Evolutionary conservation across 202 grass and related monocot genomes (phyloP).

Genomic region (Carex sylvatica): DNA sequence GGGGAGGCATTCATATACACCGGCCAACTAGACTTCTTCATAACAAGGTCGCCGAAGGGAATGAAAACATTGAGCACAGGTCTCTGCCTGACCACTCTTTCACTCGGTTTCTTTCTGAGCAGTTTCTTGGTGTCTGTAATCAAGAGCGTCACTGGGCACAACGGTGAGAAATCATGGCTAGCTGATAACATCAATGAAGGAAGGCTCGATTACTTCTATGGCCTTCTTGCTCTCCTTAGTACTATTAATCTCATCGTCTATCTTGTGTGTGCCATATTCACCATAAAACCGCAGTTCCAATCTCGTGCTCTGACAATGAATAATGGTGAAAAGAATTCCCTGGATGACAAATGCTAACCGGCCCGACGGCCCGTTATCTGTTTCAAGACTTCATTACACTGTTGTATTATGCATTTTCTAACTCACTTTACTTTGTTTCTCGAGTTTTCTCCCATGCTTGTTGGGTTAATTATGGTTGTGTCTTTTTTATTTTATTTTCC

Average conservation of each 20-base stretch:
- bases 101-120: constrained; percentile 86
- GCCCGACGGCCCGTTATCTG: not conserved
- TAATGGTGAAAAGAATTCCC: constrained; percentile 17
- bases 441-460: not conserved
- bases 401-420: constrained; percentile 13
- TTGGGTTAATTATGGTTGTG: not conserved
- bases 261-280: constrained; percentile 52
- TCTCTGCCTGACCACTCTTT: constrained; percentile 75
- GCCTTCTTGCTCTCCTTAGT: constrained; percentile 64
- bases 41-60: constrained; percentile 78
- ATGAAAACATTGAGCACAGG: constrained; percentile 99
- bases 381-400: not conserved
- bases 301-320: not conserved
- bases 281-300: constrained; percentile 25
- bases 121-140: constrained; percentile 73
- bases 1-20: constrained; percentile 92
- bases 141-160: constrained; percentile 36
- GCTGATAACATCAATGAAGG: constrained; percentile 71
- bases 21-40: constrained; percentile 95
- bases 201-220: constrained; percentile 80
- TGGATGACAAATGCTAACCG: constrained; percentile 28
- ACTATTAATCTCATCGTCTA: constrained; percentile 53
- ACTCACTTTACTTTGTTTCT: not conserved
- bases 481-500: not conserved
- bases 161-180: constrained; percentile 43